These are phyloP conservation scores for Rhizophora apiculata DNA, from an alignment of 345 rosid genomes.

Conservation along the genomic window DNA sequence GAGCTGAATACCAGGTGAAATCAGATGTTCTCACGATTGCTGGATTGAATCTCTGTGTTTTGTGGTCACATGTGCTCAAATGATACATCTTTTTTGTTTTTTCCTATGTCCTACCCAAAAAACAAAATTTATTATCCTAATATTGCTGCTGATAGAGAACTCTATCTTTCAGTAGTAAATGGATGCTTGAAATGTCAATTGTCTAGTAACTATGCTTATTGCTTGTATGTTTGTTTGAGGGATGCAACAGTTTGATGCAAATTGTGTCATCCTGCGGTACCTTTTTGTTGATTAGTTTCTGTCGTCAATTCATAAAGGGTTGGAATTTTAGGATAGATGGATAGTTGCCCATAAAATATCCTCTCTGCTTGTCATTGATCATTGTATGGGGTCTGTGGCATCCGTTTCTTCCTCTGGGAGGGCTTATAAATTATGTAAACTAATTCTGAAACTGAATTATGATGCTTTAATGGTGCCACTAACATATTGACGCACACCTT, in stretches of 20 bases:
- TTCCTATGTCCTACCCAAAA: neutral
- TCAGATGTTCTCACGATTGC: neutral
- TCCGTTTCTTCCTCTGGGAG: neutral
- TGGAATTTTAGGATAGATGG: neutral
- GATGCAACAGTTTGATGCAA: neutral
- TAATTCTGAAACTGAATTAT: neutral
- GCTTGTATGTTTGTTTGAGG: neutral
- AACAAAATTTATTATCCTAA: neutral
- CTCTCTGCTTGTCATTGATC: neutral
- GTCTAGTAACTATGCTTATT: neutral
- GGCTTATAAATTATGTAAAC: neutral
- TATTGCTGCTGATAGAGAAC: neutral
- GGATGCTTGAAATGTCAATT: neutral
- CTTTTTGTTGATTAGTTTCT: constrained; percentile 1
- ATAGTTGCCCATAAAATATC: neutral
- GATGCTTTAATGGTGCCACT: neutral
- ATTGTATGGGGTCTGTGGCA: neutral
- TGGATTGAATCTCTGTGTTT: constrained; percentile 2
- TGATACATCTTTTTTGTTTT: no score
- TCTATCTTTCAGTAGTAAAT: neutral
- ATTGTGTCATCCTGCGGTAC: neutral
- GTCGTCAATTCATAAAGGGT: neutral
- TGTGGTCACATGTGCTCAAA: neutral
- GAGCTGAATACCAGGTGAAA: constrained; percentile 92
- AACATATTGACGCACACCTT: neutral